A percentile compares a stretch with the other conserved stretches of the same genome.
These are phyloP conservation scores for Coemansia sp. DNA, from an alignment of 192 early-diverging fungal genomes.

Conservation along the genomic window DNA sequence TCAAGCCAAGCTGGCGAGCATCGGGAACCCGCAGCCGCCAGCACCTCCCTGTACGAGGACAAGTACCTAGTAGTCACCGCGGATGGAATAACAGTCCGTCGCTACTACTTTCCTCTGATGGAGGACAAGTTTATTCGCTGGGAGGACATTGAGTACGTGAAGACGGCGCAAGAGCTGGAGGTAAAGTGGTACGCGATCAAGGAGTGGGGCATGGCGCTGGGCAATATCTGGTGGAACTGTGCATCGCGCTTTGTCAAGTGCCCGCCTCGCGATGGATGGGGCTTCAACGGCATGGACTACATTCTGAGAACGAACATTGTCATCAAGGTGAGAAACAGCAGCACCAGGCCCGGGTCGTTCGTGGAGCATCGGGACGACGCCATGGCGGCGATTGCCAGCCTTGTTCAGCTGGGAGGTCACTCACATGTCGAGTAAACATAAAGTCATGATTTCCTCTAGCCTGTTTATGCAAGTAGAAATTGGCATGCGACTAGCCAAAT, in stretches of 20 bases:
- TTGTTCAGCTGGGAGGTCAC: constrained; percentile 3
- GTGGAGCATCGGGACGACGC: constrained; percentile 12
- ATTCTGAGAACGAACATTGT: constrained; percentile 15
- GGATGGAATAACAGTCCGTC: constrained; percentile 8
- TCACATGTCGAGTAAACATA: constrained; percentile 7
- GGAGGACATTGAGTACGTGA: constrained; percentile 16
- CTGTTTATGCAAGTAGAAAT: constrained; percentile 1
- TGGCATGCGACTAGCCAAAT: background rate
- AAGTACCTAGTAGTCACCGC: constrained; percentile 1
- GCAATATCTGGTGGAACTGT: constrained; percentile 29
- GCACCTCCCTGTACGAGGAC: constrained; percentile 16
- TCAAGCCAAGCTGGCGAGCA: background rate
- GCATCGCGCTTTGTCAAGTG: background rate
- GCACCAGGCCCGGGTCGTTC: constrained; percentile 10
- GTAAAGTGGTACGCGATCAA: constrained; percentile 18
- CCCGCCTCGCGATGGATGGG: background rate
- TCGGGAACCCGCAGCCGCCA: background rate
- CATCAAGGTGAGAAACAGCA: constrained; percentile 10
- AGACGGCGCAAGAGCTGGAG: constrained; percentile 7
- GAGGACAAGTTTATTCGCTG: constrained; percentile 6
- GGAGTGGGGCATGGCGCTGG: constrained; percentile 9
- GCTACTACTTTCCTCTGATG: constrained; percentile 20
- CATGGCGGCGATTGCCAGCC: constrained; percentile 10
- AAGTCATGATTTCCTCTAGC: background rate
- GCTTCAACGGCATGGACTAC: constrained; percentile 2